Conservation (phyloP, 2,329 filamentous ascomycete genomes). For the Balansia obtecta region DNA sequence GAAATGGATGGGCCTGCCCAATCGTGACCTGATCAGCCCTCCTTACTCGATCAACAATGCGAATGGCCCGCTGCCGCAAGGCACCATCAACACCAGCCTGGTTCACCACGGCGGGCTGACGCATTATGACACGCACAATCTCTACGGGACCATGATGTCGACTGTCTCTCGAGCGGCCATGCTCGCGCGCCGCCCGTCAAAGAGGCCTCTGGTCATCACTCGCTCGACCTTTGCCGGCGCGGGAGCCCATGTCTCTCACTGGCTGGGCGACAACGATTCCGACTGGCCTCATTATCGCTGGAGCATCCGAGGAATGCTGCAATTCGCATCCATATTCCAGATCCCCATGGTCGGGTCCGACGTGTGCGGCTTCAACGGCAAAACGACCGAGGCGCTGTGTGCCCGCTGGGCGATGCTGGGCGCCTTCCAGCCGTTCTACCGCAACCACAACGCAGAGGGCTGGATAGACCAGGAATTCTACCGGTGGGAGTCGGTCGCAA, state of each 20-base stretch:
- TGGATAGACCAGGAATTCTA: conserved; percentile 49
- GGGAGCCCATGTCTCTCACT: conserved; percentile 49
- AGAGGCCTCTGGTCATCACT: conserved; percentile 61
- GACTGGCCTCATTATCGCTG: conserved; percentile 45
- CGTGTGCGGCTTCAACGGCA: conserved; percentile 62
- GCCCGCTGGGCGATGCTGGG: conserved; percentile 54
- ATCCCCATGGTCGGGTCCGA: conserved; percentile 59
- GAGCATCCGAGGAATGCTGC: conserved; percentile 45
- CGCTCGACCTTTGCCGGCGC: conserved; percentile 65
- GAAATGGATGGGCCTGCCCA: conserved; percentile 9
- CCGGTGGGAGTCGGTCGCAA: conserved; percentile 46
- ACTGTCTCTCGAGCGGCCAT: conserved; percentile 51
- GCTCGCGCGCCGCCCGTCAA: conserved; percentile 47
- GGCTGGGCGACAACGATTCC: conserved; percentile 36
- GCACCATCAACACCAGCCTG: conserved; percentile 54
- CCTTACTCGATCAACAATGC: conserved; percentile 11
- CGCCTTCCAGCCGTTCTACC: conserved; percentile 56
- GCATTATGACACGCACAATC: conserved; percentile 66
- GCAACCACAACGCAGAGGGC: conserved; percentile 47
- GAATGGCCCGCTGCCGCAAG: conserved; percentile 36
- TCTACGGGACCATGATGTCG: conserved; percentile 70
- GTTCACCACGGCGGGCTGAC: conserved; percentile 53
- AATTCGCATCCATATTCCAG: conserved; percentile 53
- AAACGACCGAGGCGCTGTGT: conserved; percentile 49
- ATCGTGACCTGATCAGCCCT: conserved; percentile 11